A percentile compares a stretch with the other conserved stretches of the same genome.
These are phyloP conservation scores for Triticum dicoccoides DNA, from an alignment of 176 grass and related monocot genomes.

Conservation along the genomic window DNA sequence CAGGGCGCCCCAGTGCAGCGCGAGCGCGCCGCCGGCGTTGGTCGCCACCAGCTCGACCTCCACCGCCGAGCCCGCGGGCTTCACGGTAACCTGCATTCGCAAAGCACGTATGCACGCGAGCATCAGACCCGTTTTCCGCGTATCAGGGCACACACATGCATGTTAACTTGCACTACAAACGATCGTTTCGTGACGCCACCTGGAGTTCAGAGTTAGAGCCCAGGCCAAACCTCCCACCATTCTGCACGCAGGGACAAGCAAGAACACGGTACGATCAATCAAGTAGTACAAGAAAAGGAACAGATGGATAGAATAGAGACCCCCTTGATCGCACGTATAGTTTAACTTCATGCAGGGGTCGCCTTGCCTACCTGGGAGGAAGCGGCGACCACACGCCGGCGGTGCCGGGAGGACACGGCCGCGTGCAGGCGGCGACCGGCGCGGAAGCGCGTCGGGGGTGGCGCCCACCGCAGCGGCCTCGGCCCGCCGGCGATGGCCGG, in stretches of 20 bases:
- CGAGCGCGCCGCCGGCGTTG: conserved; percentile 32
- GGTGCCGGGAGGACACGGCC: background rate
- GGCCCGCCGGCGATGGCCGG: no score
- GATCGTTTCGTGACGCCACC: conserved; percentile 22
- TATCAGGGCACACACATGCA: background rate
- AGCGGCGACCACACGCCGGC: background rate
- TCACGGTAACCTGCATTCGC: conserved; percentile 32
- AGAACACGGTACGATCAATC: background rate
- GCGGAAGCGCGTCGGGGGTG: background rate
- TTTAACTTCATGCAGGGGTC: no score
- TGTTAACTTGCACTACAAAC: background rate
- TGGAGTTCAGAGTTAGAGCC: conserved; percentile 53
- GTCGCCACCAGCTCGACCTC: conserved; percentile 50
- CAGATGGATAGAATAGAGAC: no score
- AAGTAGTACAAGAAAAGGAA: background rate
- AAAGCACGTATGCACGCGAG: background rate
- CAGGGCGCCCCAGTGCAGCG: conserved; percentile 67
- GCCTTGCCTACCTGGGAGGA: background rate
- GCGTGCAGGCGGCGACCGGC: no score
- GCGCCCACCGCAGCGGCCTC: background rate
- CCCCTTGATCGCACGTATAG: no score
- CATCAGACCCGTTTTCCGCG: background rate
- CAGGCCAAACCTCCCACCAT: conserved; percentile 44
- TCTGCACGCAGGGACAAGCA: conserved; percentile 6
- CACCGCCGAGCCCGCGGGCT: conserved; percentile 2